Evolutionary conservation across 441 rosid genomes (phyloP), one percentile per base, ranked within the genome.

Genomic region (Biscutella laevigata): DNA sequence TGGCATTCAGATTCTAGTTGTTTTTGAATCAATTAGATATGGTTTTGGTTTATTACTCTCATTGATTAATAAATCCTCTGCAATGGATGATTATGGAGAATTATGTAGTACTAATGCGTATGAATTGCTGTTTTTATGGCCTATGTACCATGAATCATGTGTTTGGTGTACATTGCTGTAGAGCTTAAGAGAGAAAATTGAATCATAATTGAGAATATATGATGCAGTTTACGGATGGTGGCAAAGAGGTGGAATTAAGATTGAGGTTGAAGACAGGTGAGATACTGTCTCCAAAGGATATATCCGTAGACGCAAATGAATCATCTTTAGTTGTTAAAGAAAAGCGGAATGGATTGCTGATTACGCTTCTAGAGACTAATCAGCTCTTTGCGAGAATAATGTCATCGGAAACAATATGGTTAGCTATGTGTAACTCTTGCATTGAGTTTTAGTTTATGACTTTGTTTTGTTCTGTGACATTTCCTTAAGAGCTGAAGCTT

Each of bases 361-460:
- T 45, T 36, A 80, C 88, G 1, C 84, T 84, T 38, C 67, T 85
- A 14, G 85, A 91, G 72, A 85, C 90, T 16, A 68, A 76, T 46
- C 45, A 72, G 10, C 73, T 87, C 45, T 91, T 83, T 70, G 94
- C 81, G 11, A 74, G 65, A 49, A 80, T 87, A 38, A 85, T 77
- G 77, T 77, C 95, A 0, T 53, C 90, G 0, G 96, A 91, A 70
- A 87, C 96, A 11, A 90, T 86, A 61, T 86, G 94, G 98, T 83
- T 58, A 30, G 88, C 67, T 36, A 41, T 8, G 17, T 19, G 1
- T 53, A 41, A 34, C 38, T 35, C 42, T 17, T 42, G 24, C 17
- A 17, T 20, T 9, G 0, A n/a, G n/a, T n/a, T n/a, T n/a, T n/a
- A n/a, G n/a, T n/a, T n/a, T 20, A n/a, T 7, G 51, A 11, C 2